phyloP scores from a whole-genome alignment of 2,329 filamentous ascomycete species.

The Zymoseptoria pseudotritici region DNA sequence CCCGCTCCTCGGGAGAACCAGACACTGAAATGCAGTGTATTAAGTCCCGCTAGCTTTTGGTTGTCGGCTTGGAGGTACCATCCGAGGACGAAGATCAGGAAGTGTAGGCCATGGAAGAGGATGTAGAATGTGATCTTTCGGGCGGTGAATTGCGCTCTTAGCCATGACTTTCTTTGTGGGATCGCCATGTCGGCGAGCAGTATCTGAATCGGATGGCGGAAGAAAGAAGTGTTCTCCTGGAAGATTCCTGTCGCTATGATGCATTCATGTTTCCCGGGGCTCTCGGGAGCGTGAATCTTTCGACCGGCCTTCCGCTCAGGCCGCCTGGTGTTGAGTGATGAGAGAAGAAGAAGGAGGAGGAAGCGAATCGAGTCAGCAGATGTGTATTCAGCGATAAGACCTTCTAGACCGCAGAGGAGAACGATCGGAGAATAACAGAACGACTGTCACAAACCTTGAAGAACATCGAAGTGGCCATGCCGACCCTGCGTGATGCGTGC shows the following conservation, averaged over 20 bases:
- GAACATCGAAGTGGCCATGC: background rate
- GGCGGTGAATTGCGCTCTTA: constrained; percentile 27
- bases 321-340: background rate
- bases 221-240: background rate
- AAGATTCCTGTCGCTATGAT: background rate
- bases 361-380: background rate
- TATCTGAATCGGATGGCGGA: background rate
- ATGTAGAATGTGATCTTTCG: constrained; percentile 32
- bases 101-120: constrained; percentile 32
- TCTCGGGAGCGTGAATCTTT: background rate
- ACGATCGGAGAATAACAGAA: constrained; percentile 1
- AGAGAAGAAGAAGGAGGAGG: background rate
- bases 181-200: constrained; percentile 11
- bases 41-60: constrained; percentile 63
- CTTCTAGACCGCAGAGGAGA: background rate
- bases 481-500: background rate
- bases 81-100: constrained; percentile 31
- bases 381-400: background rate
- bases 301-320: background rate
- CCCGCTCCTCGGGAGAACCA: constrained; percentile 95
- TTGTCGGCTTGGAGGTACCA: constrained; percentile 62
- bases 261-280: background rate
- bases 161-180: constrained; percentile 25
- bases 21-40: constrained; percentile 77
- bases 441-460: constrained; percentile 6